Evolutionary conservation across 768 basidiomycete genomes (phyloP).

Genomic region (Phallus indusiatus): DNA sequence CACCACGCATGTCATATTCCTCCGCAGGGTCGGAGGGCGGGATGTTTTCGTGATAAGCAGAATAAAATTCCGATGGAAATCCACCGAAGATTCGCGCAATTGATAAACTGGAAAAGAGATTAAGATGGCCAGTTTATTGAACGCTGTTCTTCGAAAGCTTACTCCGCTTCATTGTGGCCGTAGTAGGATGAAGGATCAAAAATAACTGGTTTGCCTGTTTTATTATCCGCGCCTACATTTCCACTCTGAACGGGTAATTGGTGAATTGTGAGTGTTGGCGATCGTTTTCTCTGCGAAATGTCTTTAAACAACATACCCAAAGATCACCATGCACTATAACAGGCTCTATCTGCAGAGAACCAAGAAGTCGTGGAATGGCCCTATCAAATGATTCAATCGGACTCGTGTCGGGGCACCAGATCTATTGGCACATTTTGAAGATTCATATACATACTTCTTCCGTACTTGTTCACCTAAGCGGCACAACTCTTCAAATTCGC

Average conservation of each 20-base stretch:
- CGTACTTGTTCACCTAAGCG: slow-evolving; percentile 42
- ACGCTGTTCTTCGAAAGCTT: slow-evolving; percentile 18
- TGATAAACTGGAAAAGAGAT: slow-evolving; percentile 40
- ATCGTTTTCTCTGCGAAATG: neutral
- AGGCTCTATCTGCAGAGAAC: slow-evolving; percentile 47
- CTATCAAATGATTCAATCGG: slow-evolving; percentile 26
- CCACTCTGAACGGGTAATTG: slow-evolving; percentile 42
- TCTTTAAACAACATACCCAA: slow-evolving; percentile 42
- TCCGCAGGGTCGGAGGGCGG: slow-evolving; percentile 57
- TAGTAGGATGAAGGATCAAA: slow-evolving; percentile 75
- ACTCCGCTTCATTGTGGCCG: slow-evolving; percentile 81
- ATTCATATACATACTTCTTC: slow-evolving; percentile 28
- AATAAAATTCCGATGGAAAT: slow-evolving; percentile 53
- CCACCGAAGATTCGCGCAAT: slow-evolving; percentile 79
- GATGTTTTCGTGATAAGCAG: slow-evolving; percentile 50
- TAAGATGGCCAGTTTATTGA: neutral
- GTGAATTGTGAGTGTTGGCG: neutral
- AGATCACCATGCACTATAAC: slow-evolving; percentile 73
- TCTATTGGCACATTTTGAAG: neutral
- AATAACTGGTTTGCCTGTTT: slow-evolving; percentile 51
- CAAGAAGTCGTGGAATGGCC: slow-evolving; percentile 64
- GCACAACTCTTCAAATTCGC: slow-evolving; percentile 35
- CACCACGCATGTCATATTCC: slow-evolving; percentile 52
- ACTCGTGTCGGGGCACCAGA: neutral
- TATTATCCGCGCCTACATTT: slow-evolving; percentile 53